Evolutionary conservation across 1,139 yeast genomes (phyloP).

Genomic region (Zygoascus meyerae): DNA sequence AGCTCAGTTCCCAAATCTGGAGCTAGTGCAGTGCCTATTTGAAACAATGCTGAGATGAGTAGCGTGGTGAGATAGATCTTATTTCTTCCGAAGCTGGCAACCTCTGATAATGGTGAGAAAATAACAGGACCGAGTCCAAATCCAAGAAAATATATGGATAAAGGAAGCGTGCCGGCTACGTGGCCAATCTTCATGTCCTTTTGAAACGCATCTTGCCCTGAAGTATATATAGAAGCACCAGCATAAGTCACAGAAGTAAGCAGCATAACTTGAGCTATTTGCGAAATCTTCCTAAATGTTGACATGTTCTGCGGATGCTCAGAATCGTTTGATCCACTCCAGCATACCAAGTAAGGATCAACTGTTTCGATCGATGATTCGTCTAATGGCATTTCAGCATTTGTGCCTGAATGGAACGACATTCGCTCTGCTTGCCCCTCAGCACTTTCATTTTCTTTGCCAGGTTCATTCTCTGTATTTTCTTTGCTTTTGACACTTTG

Average conservation of each 20-base stretch:
- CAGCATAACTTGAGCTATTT: slow-evolving; percentile 39
- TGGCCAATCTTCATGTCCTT: slow-evolving; percentile 41
- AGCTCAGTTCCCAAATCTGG: slow-evolving; percentile 44
- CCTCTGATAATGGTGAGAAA: slow-evolving; percentile 51
- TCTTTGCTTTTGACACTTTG: too few relatives aligned
- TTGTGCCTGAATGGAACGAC: too few relatives aligned
- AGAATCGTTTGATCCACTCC: slow-evolving; percentile 52
- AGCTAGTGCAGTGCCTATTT: slow-evolving; percentile 44
- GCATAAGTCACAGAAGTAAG: slow-evolving; percentile 52
- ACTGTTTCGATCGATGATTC: too few relatives aligned
- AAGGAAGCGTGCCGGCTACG: slow-evolving; percentile 43
- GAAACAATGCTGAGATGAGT: slow-evolving; percentile 51
- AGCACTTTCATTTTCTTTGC: too few relatives aligned
- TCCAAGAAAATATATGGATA: slow-evolving; percentile 53
- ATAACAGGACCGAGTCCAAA: slow-evolving; percentile 54
- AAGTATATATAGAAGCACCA: slow-evolving; percentile 58
- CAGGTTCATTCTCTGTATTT: too few relatives aligned
- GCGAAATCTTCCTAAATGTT: slow-evolving; percentile 34
- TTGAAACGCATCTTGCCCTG: slow-evolving; percentile 44
- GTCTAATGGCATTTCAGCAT: too few relatives aligned
- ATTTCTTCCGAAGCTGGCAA: slow-evolving; percentile 50
- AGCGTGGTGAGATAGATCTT: slow-evolving; percentile 48
- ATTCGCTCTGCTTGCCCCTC: too few relatives aligned
- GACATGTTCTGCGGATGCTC: slow-evolving; percentile 59
- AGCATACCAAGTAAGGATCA: too few relatives aligned